These are phyloP conservation scores for Medicago truncatula DNA, from an alignment of 306 rosid genomes.

Conservation along the genomic window DNA sequence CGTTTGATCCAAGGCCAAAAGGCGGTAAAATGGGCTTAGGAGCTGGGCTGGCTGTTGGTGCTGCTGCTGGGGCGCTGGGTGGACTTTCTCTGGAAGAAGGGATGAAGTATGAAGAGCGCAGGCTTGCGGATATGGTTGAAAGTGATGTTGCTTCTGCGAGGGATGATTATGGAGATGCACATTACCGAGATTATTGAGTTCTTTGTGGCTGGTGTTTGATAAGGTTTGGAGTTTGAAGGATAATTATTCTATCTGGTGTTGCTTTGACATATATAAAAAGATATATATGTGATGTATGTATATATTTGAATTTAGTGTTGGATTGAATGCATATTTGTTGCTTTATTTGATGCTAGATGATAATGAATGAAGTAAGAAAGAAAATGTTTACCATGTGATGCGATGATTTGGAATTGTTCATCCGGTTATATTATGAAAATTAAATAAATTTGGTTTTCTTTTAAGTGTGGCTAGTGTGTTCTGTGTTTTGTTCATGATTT, in stretches of 20 bases:
- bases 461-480: background rate
- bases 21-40: conserved; percentile 63
- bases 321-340: conserved; percentile 35
- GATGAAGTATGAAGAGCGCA: conserved; percentile 69
- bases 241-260: too few species aligned
- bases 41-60: conserved; percentile 76
- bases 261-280: background rate
- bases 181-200: conserved; percentile 49
- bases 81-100: conserved; percentile 80
- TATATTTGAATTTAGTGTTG: conserved; percentile 37
- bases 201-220: background rate
- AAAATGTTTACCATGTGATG: conserved; percentile 29
- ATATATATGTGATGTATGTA: conserved; percentile 29
- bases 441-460: conserved; percentile 39
- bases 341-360: conserved; percentile 25
- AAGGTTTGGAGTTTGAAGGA: conserved; percentile 29
- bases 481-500: conserved; percentile 8
- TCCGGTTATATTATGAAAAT: conserved; percentile 16
- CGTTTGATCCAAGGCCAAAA: conserved; percentile 61
- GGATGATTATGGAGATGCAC: conserved; percentile 54
- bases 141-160: conserved; percentile 51
- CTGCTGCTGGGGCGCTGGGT: conserved; percentile 72
- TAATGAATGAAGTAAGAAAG: conserved; percentile 30
- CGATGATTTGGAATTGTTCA: conserved; percentile 35
- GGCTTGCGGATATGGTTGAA: conserved; percentile 66